Conservation (phyloP, 257 asterid species). For the Nicotiana knightiana region DNA sequence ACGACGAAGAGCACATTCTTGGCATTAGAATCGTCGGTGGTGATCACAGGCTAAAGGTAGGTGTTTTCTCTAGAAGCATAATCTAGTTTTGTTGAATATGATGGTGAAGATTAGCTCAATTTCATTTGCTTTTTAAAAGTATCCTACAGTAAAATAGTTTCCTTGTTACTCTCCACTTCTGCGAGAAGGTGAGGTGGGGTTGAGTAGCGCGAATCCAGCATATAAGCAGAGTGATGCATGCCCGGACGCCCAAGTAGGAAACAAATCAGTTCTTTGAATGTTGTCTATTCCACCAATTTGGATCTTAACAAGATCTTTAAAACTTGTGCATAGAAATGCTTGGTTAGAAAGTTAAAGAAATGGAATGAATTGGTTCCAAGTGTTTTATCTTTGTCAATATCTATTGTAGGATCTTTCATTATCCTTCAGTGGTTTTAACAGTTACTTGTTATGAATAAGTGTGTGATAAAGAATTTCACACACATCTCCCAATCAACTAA, state of each 20-base stretch:
- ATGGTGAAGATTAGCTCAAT: background rate
- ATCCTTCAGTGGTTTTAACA: background rate
- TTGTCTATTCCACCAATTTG: background rate
- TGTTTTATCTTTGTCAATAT: background rate
- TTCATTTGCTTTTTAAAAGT: background rate
- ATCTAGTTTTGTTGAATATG: background rate
- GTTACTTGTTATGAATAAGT: background rate
- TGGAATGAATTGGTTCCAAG: background rate
- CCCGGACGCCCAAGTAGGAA: background rate
- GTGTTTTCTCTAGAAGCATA: background rate
- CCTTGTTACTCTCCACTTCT: background rate
- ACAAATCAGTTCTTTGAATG: background rate
- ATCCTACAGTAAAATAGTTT: background rate
- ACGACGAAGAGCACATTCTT: slow-evolving; percentile 74
- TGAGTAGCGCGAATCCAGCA: background rate
- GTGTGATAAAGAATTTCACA: background rate
- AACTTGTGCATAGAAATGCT: background rate
- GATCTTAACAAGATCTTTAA: background rate
- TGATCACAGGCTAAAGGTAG: slow-evolving; percentile 82
- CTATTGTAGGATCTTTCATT: background rate
- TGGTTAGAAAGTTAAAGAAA: background rate
- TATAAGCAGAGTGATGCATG: too few relatives aligned
- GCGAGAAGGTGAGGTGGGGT: background rate
- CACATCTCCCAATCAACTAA: background rate
- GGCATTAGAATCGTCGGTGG: slow-evolving; percentile 87